Evolutionary conservation across 306 rosid genomes (phyloP).

Genomic region (Glycyrrhiza uralensis): DNA sequence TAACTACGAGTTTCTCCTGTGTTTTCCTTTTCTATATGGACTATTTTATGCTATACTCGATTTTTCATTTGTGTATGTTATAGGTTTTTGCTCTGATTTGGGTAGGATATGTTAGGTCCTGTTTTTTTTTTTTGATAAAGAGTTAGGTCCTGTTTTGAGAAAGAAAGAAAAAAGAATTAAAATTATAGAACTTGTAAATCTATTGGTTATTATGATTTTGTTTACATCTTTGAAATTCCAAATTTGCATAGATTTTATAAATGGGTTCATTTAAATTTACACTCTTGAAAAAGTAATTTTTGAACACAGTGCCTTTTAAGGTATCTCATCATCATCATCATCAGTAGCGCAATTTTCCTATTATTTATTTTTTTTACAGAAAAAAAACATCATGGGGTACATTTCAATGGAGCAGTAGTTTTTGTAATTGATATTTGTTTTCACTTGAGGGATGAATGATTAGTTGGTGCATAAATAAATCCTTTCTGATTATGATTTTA

Average conservation of each 20-base stretch:
- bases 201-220: constrained; percentile 9
- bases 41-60: not conserved
- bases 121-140: not conserved
- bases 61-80: constrained; percentile 7
- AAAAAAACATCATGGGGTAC: not conserved
- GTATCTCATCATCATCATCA: not conserved
- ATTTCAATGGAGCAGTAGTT: not conserved
- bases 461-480: not conserved
- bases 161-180: not conserved
- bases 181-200: not conserved
- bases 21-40: not conserved
- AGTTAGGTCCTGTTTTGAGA: not conserved
- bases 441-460: not conserved
- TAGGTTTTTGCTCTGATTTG: not conserved
- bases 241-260: not conserved
- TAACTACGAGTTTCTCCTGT: not conserved
- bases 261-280: not conserved
- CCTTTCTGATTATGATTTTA: constrained; percentile 1
- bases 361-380: not conserved
- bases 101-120: constrained; percentile 7
- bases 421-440: not conserved
- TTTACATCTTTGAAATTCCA: constrained; percentile 12
- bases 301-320: too few relatives aligned
- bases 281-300: not conserved
- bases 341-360: not conserved